Base-by-base conservation (phyloP, 352 stramenopile species). In the Phytopythium vexans region DNA sequence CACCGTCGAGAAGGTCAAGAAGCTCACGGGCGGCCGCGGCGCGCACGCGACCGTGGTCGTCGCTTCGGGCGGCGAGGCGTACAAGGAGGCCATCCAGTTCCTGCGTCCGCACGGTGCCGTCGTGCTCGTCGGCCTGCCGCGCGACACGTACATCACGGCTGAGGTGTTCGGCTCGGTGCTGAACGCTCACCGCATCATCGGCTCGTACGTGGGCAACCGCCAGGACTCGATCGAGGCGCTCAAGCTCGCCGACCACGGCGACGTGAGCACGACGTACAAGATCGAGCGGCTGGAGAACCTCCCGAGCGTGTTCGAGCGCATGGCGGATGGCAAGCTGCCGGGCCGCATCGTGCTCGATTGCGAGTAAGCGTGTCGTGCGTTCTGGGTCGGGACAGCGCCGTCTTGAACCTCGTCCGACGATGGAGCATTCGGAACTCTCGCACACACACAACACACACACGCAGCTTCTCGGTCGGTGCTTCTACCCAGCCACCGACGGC, bases 11-110 rank as follows among this genome's bases (percentile, higher is more conserved):
- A 61, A 78, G 48, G 72, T 85, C 15, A 76, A 68, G 38, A 64
- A 55, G 35, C 52, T 59, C 6, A 85, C 77, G 0, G 70, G 52
- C 8, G 77, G 77, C 12, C 70, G 74, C 12, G 64, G 86, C 34
- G 74, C 52, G n/a, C 73, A 95, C 41, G 77, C 88, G 46, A 58
- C 81, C 4, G 72, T 97, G 37, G 54, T 97, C 2, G 79, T 94
- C 41, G 89, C 87, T 8, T 73, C 86, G 6, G 56, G 70, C 8
- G 72, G 78, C 16, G 62, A 62, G 16, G 63, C 75, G n/a, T 77
- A 92, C 57, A 67, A 73, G 6, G 56, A 80, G 12, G 70, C 85
- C 8, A 49, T 90, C 27, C 54, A 64, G 27, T 78, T 91, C 41
- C 50, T 97, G 27, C 76, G 78, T 56, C 64, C 74, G 32, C 68